phyloP scores from a whole-genome alignment of 2,329 filamentous ascomycete genomes.

The Triangularia setosa region DNA sequence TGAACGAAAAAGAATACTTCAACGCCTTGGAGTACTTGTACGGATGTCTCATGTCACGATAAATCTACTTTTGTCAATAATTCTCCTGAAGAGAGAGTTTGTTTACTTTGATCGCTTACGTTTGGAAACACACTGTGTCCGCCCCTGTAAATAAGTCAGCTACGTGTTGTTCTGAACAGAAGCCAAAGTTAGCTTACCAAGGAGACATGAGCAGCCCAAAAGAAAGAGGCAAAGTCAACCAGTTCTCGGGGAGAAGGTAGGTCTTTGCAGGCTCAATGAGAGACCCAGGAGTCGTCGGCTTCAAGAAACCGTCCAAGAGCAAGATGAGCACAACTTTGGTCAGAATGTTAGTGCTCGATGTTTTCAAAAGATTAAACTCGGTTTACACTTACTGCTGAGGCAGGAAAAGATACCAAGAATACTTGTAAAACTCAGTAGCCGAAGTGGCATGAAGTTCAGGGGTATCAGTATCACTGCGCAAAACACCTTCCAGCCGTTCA shows the following conservation, averaged over 20 bases:
- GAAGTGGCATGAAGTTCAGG: constrained; percentile 78
- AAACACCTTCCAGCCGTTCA: constrained; percentile 77
- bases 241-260: constrained; percentile 78
- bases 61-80: constrained; percentile 43
- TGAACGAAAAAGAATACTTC: constrained; percentile 79
- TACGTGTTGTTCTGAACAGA: not conserved
- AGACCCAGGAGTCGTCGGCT: constrained; percentile 74
- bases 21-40: constrained; percentile 75
- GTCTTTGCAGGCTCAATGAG: constrained; percentile 75
- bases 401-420: constrained; percentile 89
- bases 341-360: constrained; percentile 7
- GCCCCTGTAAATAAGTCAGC: constrained; percentile 34
- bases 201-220: constrained; percentile 85
- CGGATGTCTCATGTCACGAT: constrained; percentile 66
- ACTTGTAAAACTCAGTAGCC: constrained; percentile 83
- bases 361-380: too few relatives aligned
- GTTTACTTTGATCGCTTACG: constrained; percentile 33
- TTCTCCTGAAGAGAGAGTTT: not conserved
- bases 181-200: constrained; percentile 32
- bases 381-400: constrained; percentile 70
- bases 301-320: constrained; percentile 80
- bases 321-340: constrained; percentile 73
- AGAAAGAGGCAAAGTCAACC: constrained; percentile 80
- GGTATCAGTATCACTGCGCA: constrained; percentile 76
- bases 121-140: constrained; percentile 76